Conservation (phyloP, 2,329 filamentous ascomycete species). For the Davidsoniella virescens region DNA sequence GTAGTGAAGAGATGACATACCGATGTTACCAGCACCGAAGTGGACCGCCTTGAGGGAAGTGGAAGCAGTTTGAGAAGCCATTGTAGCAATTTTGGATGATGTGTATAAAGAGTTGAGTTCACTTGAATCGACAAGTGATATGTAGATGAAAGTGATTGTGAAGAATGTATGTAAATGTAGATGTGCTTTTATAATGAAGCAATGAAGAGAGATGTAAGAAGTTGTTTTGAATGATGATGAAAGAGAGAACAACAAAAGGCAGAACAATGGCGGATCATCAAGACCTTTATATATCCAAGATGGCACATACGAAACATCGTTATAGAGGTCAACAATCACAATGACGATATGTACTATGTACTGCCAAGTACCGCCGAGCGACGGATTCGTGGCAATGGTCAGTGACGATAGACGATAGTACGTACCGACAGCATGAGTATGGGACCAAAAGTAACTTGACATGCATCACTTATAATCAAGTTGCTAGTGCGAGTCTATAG, state of each 20-base stretch:
- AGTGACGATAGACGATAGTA: constrained; percentile 1
- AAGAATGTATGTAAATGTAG: neutral
- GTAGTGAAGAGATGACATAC: constrained; percentile 22
- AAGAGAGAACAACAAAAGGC: neutral
- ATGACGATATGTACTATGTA: neutral
- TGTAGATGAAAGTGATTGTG: neutral
- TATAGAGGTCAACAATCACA: no score
- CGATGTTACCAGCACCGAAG: constrained; percentile 78
- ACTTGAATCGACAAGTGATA: constrained; percentile 1
- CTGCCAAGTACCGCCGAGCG: constrained; percentile 6
- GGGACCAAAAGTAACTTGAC: constrained; percentile 1
- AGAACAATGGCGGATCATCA: neutral
- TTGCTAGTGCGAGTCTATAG: no score
- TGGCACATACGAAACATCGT: neutral
- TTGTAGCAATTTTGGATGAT: constrained; percentile 16
- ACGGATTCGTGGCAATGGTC: neutral
- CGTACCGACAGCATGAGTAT: no score
- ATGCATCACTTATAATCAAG: neutral
- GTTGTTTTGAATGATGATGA: neutral
- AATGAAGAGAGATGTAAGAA: neutral
- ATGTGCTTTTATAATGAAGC: constrained; percentile 13
- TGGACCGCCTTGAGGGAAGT: constrained; percentile 54
- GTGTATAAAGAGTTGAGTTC: constrained; percentile 1
- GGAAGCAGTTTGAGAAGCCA: constrained; percentile 12
- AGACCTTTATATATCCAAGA: constrained; percentile 10